phyloP scores from a whole-genome alignment of 495 filamentous ascomycete species.

The Hypoxylon fragiforme region DNA sequence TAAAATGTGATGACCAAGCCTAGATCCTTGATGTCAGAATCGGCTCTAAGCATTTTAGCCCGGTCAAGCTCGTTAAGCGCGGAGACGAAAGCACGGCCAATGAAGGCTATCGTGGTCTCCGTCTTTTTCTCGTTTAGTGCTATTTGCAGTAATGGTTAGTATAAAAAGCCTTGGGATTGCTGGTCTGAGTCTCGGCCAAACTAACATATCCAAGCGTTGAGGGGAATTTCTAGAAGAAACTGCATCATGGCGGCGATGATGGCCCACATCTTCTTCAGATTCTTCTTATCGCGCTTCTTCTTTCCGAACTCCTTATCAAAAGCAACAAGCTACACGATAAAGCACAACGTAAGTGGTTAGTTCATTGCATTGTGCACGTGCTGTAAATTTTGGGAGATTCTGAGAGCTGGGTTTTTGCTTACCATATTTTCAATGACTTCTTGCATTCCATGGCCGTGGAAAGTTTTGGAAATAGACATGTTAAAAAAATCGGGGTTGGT shows the following conservation, averaged over 20 bases:
- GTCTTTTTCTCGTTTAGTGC: slow-evolving; percentile 11
- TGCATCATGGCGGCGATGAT: slow-evolving; percentile 27
- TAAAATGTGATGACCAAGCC: slow-evolving; percentile 22
- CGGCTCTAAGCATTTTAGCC: slow-evolving; percentile 15
- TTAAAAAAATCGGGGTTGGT: slow-evolving; percentile 30
- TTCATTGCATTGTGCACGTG: too few species aligned
- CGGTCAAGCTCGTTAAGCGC: slow-evolving; percentile 26
- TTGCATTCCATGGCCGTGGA: slow-evolving; percentile 26
- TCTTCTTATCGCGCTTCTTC: slow-evolving; percentile 24
- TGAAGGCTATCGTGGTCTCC: slow-evolving; percentile 11
- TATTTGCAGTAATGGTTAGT: slow-evolving; percentile 9
- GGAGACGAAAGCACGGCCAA: slow-evolving; percentile 24
- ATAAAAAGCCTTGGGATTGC: too few species aligned
- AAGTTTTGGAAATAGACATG: slow-evolving; percentile 19
- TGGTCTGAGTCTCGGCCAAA: too few species aligned
- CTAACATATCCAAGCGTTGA: slow-evolving; percentile 22
- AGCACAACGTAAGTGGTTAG: too few species aligned
- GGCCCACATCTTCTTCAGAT: slow-evolving; percentile 23
- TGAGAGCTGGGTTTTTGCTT: too few species aligned
- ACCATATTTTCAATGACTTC: slow-evolving; percentile 30
- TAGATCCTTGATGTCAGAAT: slow-evolving; percentile 28
- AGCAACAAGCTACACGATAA: slow-evolving; percentile 18
- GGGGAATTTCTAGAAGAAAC: slow-evolving; percentile 22
- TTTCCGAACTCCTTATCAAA: slow-evolving; percentile 24
- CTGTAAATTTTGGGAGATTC: too few species aligned